Evolutionary conservation across 495 filamentous ascomycete species (phyloP), one percentile per base, ranked within the genome.

Genomic region (Recurvomyces mirabilis): DNA sequence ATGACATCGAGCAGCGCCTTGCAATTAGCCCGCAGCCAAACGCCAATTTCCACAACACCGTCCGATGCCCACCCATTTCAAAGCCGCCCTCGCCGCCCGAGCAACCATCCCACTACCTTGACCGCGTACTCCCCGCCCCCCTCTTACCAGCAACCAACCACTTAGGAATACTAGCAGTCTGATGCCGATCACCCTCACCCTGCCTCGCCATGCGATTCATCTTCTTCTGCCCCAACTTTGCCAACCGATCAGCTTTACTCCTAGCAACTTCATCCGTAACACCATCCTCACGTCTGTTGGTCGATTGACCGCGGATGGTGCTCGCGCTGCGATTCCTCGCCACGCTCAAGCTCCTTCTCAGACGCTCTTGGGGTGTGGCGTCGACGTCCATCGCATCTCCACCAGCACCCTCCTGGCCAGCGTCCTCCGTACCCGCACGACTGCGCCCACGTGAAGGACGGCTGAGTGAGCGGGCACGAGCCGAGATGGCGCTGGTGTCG

Each of bases 151-250:
- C 63, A 46, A 94, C 86, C 75, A 98, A 73, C 68, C 95, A 88
- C 69, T 93, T 98, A 39, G 83, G 78, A 60, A 93, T 65, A 32
- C 81, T 70, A 7, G 80, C 79, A 42, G 79, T 79, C 38, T 79
- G 81, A 67, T 96, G 93, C 60, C 91, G 74, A 76, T 98, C 91
- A 28, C 87, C 87, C 70, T 98, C 91, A 67, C 91, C 91, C 71
- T 84, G 79, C 60, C 88, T 78, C 32, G 91, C 91, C 83, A 93
- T 89, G 48, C 89, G 73, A 69, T 98, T 96, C 87, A 93, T 95
- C 79, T 86, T 85, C 74, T 87, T 86, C 78, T 98, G 91, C 52
- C 79, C 72, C 57, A 98, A 63, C 73, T 94, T 96, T 53, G 73
- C 70, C 59, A 87, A 64, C 54, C 79, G 78, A 62, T 95, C 93